Evolutionary conservation across 805 yeast species (phyloP), one percentile per base, ranked within the genome.

Genomic region (Grigorovia transvaalensis): DNA sequence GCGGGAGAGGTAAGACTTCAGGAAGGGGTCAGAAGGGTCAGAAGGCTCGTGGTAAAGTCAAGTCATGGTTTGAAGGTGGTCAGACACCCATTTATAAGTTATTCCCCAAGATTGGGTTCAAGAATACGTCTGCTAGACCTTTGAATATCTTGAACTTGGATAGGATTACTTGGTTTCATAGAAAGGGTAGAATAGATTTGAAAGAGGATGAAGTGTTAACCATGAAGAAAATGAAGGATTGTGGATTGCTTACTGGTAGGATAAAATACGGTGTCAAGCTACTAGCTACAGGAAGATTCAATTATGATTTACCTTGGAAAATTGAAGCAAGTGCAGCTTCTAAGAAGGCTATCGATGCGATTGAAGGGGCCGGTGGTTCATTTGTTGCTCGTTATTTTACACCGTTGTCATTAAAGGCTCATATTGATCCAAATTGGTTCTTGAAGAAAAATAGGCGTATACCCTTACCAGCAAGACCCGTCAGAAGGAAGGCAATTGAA

Each of bases 11-110:
- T 73, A 90, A 91, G 70, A 93, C 98, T 3, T 81, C 97, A 7
- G 96, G 96, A 48, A 79, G 98, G 68, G 99, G 99, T 75, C 96
- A 88, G 64, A 93, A 93, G 73, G 99, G 99, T 80, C 98, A 91
- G 68, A 91, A 91, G 72, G 96, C 98, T 11, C 81, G 98, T 71
- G 86, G 91, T 42, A 79, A 83, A 44, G 91, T 91, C 33, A 91
- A 89, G 52, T 80, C 85, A 53, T 88, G 95, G 91, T 88, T 91
- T 66, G 99, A 93, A 74, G 99, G 99, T 80, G 98, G 99, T 67
- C 99, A 93, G 68, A 93, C 98, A 1, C 98, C 97, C 27, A 81
- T 84, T 64, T 81, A 81, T 68, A 79, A 85, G 69, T 72, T 85
- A 58, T 82, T 88, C 70, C 96, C 97, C 58, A 91, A 91, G 66